A percentile compares a stretch with the other conserved stretches of the same genome.
Evolutionary conservation across 345 rosid genomes (phyloP).

Genomic region (Stellera chamaejasme): DNA sequence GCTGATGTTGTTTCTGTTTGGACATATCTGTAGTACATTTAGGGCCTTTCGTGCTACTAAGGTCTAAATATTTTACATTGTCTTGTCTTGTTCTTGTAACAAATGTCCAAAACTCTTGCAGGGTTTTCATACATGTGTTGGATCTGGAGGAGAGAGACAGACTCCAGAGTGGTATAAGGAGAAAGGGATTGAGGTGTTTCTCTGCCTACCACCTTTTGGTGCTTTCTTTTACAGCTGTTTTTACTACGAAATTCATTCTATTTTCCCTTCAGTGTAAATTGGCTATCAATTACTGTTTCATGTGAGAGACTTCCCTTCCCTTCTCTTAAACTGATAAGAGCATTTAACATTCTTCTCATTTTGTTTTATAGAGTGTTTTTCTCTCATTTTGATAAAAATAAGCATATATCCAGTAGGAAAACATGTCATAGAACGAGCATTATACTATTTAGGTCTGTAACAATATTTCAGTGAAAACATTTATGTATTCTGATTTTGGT

Average conservation of each 20-base stretch:
- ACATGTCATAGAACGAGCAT: no score
- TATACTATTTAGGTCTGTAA: no score
- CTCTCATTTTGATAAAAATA: neutral
- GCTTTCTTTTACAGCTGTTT: neutral
- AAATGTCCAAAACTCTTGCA: conserved; percentile 18
- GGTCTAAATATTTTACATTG: conserved; percentile 5
- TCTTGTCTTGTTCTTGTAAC: conserved; percentile 1
- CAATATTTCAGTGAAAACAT: no score
- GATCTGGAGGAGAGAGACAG: conserved; percentile 95
- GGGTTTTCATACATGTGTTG: conserved; percentile 99
- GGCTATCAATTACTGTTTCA: neutral
- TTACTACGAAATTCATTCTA: neutral
- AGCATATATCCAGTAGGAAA: no score
- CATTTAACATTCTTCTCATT: neutral
- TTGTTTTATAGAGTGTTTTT: no score
- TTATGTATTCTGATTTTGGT: no score
- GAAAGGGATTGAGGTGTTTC: conserved; percentile 88
- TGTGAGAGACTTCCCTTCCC: no score
- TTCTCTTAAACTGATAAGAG: neutral
- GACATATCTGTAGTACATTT: no score
- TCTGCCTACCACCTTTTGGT: neutral
- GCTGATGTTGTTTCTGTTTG: no score
- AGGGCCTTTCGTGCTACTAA: neutral
- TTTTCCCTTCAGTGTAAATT: conserved; percentile 4
- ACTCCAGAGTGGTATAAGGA: conserved; percentile 91